Conservation (phyloP, 2,329 filamentous ascomycete species). For the Aureobasidium zeae region DNA sequence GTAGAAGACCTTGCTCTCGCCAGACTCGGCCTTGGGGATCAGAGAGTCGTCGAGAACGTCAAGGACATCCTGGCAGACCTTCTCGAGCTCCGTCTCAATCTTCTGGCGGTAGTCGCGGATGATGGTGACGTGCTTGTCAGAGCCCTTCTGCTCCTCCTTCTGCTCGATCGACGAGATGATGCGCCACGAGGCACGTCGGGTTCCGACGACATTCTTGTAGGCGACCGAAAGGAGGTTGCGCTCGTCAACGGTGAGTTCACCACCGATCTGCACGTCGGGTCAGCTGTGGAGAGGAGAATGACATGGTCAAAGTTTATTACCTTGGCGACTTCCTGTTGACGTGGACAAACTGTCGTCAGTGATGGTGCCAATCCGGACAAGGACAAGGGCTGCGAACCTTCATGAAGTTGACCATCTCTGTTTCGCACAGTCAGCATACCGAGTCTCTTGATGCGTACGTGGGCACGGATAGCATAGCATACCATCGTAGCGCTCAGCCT, state of each 20-base stretch:
- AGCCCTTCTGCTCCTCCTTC: constrained; percentile 99
- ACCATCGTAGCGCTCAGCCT: constrained; percentile 99
- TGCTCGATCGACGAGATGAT: constrained; percentile 99
- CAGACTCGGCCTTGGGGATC: constrained; percentile 90
- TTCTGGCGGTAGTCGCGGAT: constrained; percentile 97
- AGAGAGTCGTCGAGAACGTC: constrained; percentile 87
- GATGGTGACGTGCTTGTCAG: constrained; percentile 83
- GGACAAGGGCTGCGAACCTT: constrained; percentile 51
- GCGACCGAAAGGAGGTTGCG: constrained; percentile 93
- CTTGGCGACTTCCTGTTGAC: constrained; percentile 79
- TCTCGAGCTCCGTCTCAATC: constrained; percentile 95
- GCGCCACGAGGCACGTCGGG: constrained; percentile 95
- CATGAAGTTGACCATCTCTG: constrained; percentile 98
- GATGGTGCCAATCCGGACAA: background rate
- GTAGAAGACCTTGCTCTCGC: constrained; percentile 99
- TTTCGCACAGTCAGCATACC: constrained; percentile 22
- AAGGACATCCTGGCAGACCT: constrained; percentile 96
- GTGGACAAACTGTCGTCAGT: constrained; percentile 19
- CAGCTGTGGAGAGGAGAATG: background rate
- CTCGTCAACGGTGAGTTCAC: constrained; percentile 60
- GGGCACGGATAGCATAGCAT: constrained; percentile 33
- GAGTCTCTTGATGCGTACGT: background rate
- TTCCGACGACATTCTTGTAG: constrained; percentile 99
- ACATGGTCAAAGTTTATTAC: constrained; percentile 37
- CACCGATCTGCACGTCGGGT: constrained; percentile 44